These are phyloP conservation scores for Paspalum notatum DNA, from an alignment of 176 grass and related monocot species.

Conservation along the genomic window DNA sequence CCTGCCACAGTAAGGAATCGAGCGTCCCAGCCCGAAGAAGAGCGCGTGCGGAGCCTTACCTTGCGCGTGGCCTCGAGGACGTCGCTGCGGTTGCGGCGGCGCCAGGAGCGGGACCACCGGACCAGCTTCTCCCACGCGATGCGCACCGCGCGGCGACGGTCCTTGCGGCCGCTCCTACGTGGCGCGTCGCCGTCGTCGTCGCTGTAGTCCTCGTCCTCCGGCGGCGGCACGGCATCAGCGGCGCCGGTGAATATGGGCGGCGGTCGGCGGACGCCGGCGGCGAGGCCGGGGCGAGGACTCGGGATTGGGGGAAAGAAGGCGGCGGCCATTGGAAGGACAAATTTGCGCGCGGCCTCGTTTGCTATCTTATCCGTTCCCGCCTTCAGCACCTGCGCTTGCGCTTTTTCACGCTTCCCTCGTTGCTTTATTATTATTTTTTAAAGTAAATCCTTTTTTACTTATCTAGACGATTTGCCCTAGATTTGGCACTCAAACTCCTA, in stretches of 20 bases:
- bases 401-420: no score
- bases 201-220: slow-evolving; percentile 7
- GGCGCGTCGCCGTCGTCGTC: slow-evolving; percentile 22
- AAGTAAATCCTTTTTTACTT: no score
- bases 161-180: slow-evolving; percentile 39
- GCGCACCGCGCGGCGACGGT: slow-evolving; percentile 59
- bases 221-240: neutral
- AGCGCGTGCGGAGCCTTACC: slow-evolving; percentile 14
- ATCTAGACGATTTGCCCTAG: no score
- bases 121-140: slow-evolving; percentile 96
- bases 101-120: slow-evolving; percentile 84
- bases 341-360: neutral
- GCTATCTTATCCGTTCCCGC: slow-evolving; percentile 58
- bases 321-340: slow-evolving; percentile 29
- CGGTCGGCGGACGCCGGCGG: neutral
- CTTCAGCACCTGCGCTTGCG: neutral
- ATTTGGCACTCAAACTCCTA: no score
- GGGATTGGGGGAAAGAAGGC: slow-evolving; percentile 33
- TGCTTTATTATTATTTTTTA: no score
- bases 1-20: neutral
- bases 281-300: slow-evolving; percentile 37
- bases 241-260: neutral
- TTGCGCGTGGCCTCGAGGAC: slow-evolving; percentile 79
- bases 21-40: no score
- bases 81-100: slow-evolving; percentile 69